Evolutionary conservation across 2,329 filamentous ascomycete genomes (phyloP), one percentile per base, ranked within the genome.

Genomic region (Orbilia blumenaviensis): DNA sequence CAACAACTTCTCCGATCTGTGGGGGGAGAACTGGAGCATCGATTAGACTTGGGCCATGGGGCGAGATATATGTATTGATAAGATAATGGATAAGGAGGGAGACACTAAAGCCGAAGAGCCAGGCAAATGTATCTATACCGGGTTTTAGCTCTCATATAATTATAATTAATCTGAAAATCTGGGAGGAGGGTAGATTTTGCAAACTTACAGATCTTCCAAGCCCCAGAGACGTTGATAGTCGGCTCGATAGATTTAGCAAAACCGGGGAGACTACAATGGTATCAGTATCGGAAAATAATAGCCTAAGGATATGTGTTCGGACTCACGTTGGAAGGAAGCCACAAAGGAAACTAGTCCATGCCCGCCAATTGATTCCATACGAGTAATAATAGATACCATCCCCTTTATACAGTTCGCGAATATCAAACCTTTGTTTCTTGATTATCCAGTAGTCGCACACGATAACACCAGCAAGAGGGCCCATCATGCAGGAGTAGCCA

Each of bases 391-490:
- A 85, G 62, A 83, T 83, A 58, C 84, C 84, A 25, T 81, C 77
- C 5, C 83, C 83, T 50, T 83, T 79, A 79, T 85, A 86, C 36
- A 86, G 79, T 10, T 82, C 83, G 0, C 83, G 83, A 29, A 85
- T 81, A 75, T 85, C 83, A 72, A 83, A 81, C 29, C 82, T 80
- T 34, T 81, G 78, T 41, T 80, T 79, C 74, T 84, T 82, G 58
- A 84, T 79, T 42, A 84, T 73, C 79, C 82, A 85, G 75, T 83
- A 85, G 69, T 86, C 84, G 34, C 81, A 80, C n/a, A 81, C 80
- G 38, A 85, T 81, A 52, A 84, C 82, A 41, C 83, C 84, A 4
- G 84, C 81, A 34, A 86, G 83, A 10, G 84, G 84, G 2, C 81
- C 82, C 72, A 84, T 80, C 79, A 83, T 83, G 62, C 83, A 82